phyloP scores from a whole-genome alignment of 495 filamentous ascomycete genomes.

The Cetradonia linearis region DNA sequence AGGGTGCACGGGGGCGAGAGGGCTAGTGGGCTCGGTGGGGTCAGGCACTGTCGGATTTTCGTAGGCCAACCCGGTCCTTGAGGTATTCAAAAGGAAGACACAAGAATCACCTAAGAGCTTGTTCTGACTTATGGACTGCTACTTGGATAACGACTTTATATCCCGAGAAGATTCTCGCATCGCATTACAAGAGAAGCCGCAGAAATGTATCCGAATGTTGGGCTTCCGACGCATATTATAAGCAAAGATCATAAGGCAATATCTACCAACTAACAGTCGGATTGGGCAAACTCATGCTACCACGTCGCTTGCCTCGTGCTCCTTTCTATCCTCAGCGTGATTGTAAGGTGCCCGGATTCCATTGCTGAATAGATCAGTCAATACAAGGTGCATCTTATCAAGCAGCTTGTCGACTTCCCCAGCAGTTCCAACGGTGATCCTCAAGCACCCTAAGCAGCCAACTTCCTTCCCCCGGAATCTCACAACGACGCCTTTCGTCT shows the following conservation, averaged over 20 bases:
- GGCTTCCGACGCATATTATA: background rate
- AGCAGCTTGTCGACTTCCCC: constrained; percentile 71
- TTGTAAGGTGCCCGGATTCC: constrained; percentile 26
- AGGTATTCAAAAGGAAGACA: background rate
- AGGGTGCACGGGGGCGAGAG: background rate
- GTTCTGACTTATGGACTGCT: background rate
- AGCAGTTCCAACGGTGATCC: constrained; percentile 89
- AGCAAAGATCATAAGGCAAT: background rate
- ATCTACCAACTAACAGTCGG: background rate
- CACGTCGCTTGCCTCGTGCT: constrained; percentile 28
- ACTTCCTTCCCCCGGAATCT: constrained; percentile 86
- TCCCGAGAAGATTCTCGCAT: background rate
- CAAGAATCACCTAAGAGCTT: background rate
- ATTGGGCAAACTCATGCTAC: constrained; percentile 18
- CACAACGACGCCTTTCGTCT: constrained; percentile 82
- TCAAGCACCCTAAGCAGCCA: constrained; percentile 77
- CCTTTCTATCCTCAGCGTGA: constrained; percentile 24
- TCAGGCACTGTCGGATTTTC: background rate
- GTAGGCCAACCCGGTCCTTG: background rate
- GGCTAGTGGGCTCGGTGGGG: background rate
- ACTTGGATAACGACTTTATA: background rate
- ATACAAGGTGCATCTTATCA: constrained; percentile 49
- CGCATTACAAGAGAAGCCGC: background rate
- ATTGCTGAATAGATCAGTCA: constrained; percentile 39
- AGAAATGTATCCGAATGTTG: background rate